These are phyloP conservation scores for Stylosanthes scabra DNA, from an alignment of 331 rosid species.

Conservation along the genomic window DNA sequence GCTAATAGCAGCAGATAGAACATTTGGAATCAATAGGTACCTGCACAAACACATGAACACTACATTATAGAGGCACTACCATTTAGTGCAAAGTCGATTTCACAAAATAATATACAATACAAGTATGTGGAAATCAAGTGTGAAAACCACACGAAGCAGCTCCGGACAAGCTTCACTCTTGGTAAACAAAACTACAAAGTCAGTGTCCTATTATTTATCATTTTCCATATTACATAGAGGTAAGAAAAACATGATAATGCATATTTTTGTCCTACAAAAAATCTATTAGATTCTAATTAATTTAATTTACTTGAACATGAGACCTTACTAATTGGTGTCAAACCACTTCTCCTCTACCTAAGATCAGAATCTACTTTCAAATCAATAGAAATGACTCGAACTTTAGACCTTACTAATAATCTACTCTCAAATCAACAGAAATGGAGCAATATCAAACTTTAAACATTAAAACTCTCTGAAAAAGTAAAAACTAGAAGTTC, in stretches of 20 bases:
- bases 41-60: constrained; percentile 43
- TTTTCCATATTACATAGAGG: neutral
- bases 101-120: neutral
- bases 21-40: constrained; percentile 80
- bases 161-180: no score
- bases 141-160: no score
- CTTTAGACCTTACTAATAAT: neutral
- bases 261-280: neutral
- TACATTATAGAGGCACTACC: neutral
- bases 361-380: no score
- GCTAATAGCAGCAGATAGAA: constrained; percentile 87
- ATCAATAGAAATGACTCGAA: neutral
- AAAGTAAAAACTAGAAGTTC: neutral
- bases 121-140: neutral
- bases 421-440: neutral
- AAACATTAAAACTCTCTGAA: neutral
- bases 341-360: neutral
- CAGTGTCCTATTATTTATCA: neutral
- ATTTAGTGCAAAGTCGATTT: neutral
- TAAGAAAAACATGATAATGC: neutral
- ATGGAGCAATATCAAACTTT: neutral
- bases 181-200: no score
- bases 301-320: neutral
- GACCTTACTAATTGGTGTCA: neutral
- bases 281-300: neutral